phyloP scores from a whole-genome alignment of 2,329 filamentous ascomycete species.

The Hypocreales sp. region DNA sequence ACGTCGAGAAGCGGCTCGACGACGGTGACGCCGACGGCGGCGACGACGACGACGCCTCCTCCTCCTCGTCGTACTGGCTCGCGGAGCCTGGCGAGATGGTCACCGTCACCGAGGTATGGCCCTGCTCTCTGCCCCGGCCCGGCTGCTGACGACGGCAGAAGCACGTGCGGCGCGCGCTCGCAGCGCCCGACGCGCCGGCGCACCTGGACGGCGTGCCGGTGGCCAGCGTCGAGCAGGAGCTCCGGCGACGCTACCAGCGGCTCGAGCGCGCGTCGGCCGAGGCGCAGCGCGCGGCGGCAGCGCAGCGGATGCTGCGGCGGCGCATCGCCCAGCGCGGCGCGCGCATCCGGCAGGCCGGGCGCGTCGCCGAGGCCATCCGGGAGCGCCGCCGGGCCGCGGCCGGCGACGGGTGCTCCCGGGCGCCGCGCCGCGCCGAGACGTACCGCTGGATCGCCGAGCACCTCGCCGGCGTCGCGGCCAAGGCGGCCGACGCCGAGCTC shows the following conservation, averaged over 20 bases:
- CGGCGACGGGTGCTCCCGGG: too few species aligned
- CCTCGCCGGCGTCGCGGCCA: constrained; percentile 5
- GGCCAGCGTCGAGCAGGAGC: constrained; percentile 4
- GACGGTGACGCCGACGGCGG: background rate
- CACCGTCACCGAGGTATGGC: constrained; percentile 6
- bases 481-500: constrained; percentile 4
- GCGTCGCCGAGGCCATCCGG: constrained; percentile 1
- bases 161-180: constrained; percentile 9
- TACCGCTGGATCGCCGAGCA: constrained; percentile 11
- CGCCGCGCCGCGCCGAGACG: constrained; percentile 7
- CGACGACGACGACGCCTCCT: constrained; percentile 1
- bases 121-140: background rate
- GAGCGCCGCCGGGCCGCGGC: too few species aligned
- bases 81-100: background rate
- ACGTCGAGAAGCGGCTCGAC: too few species aligned
- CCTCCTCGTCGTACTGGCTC: too few species aligned
- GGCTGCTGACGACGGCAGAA: constrained; percentile 1
- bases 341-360: constrained; percentile 5
- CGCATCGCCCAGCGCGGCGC: constrained; percentile 5
- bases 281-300: constrained; percentile 1
- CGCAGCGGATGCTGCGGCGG: background rate
- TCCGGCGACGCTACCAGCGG: constrained; percentile 8
- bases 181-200: constrained; percentile 5
- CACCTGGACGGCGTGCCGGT: constrained; percentile 8
- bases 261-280: constrained; percentile 3